Evolutionary conservation across 805 yeast species (phyloP), one percentile per base, ranked within the genome.

Genomic region (Pichia paraexigua): DNA sequence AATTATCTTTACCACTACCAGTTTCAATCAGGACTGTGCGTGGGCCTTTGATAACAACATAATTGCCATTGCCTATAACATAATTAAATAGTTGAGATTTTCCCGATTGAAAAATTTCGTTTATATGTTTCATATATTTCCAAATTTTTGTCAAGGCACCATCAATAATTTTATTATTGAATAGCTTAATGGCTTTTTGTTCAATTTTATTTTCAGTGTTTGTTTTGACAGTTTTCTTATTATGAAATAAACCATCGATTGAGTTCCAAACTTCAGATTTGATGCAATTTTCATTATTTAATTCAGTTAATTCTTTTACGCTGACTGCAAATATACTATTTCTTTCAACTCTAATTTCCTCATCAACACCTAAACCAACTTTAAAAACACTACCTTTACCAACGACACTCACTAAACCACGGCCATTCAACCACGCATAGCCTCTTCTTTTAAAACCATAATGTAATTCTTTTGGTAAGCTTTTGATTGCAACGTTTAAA

Each of bases 301-400:
- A 65, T 51, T 78, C 82, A 48, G 63, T 53, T 5, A 71, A 70
- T 11, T 82, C 82, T 54, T 70, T 73, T 5, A 80, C 73, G 9
- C 79, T 75, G 1, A 77, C 53, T 0, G 78, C 85, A 44, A 82
- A 65, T 46, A 82, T 60, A 52, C 75, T 73, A 13, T 69, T 62
- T 46, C 66, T 71, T 53, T 71, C 75, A 24, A 82, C 70, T 30
- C 78, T 63, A 6, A 79, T 63, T 42, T 75, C 76, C 55, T 82
- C 86, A 22, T 63, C 72, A 18, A 67, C 72, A 3, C 58, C 66
- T 24, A 82, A 61, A 32, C 67, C 67, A 17, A 80, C 64, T 53
- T 71, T 73, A 61, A 78, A 79, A 22, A 82, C 63, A 13, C 77
- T 71, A 0, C 87, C 86, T 24, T 69, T 66, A 1, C 85, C 86